phyloP scores from a whole-genome alignment of 495 filamentous ascomycete species.

The Margaritispora aquatica region DNA sequence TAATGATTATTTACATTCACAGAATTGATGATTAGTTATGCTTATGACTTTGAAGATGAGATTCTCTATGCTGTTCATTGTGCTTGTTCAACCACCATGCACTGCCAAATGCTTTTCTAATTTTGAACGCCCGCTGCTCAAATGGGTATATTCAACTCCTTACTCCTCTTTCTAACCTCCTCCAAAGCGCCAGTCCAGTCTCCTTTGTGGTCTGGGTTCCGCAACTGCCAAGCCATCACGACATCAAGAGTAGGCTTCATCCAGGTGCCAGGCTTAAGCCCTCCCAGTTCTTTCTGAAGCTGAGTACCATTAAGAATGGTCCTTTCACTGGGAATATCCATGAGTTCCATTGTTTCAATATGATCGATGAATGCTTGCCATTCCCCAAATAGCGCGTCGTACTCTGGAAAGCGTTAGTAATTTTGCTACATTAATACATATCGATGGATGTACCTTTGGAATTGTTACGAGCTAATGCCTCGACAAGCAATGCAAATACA shows the following conservation, averaged over 20 bases:
- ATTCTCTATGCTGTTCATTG: no score
- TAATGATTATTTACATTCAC: no score
- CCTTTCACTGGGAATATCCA: slow-evolving; percentile 46
- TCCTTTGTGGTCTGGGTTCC: slow-evolving; percentile 60
- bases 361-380: slow-evolving; percentile 54
- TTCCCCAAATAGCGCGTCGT: slow-evolving; percentile 30
- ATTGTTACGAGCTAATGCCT: slow-evolving; percentile 39
- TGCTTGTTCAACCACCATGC: no score
- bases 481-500: slow-evolving; percentile 62
- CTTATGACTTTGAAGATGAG: no score
- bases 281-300: slow-evolving; percentile 53
- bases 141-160: slow-evolving; percentile 47
- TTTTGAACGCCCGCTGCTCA: no score
- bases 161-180: slow-evolving; percentile 47
- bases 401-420: slow-evolving; percentile 24
- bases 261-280: slow-evolving; percentile 65
- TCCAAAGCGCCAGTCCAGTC: slow-evolving; percentile 53
- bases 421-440: slow-evolving; percentile 26
- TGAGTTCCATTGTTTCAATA: slow-evolving; percentile 42
- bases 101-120: no score
- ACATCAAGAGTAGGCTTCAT: slow-evolving; percentile 64
- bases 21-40: no score
- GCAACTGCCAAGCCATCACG: slow-evolving; percentile 78
- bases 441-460: slow-evolving; percentile 20
- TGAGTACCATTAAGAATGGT: slow-evolving; percentile 60